Evolutionary conservation across 2,329 filamentous ascomycete species (phyloP), one percentile per base, ranked within the genome.

Genomic region (Xylariaceae sp.): DNA sequence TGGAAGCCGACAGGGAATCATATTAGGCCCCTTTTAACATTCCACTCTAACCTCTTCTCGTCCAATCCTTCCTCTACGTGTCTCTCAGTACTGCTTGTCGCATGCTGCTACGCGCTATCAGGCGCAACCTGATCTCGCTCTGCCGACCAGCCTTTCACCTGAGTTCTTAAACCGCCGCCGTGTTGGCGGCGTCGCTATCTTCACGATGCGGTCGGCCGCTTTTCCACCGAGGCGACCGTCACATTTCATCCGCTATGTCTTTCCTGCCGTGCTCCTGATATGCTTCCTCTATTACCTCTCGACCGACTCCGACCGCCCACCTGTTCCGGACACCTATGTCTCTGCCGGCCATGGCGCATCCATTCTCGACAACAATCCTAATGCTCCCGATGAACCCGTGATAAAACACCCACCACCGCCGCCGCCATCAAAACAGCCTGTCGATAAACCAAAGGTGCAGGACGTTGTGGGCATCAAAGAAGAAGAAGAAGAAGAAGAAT

Each of bases 151-250:
- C 11, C 17, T 41, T 24, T n/a, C 45, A n/a, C 36, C 40, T 12
- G n/a, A 46, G 29, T 21, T 16, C 28, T 39, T 48, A 11, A 49
- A 51, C 45, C 43, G 56, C 33, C 44, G 56, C 33, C 44, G 61
- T 50, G 56, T 28, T 58, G 63, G 62, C 57, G 61, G 56, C 61
- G 61, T 61, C 56, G 57, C 43, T 58, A 45, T 48, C 58, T 62
- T 37, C 60, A 67, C 61, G 56, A 73, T 78, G 70, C 69, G 75
- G 57, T 73, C 75, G 60, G 72, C 75, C 29, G 71, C 71, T 28
- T 78, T 79, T 55, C 75, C 76, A 36, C 74, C 76, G 53, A 74
- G 77, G 56, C 75, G 78, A 51, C 74, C 73, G 7, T 77, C 77
- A 46, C 74, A 78, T 63, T 70, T 79, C 52, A 56, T 79, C 23